These are phyloP conservation scores for Trypanosoma cruzi DNA, from an alignment of 208 protist genomes.

Conservation along the genomic window DNA sequence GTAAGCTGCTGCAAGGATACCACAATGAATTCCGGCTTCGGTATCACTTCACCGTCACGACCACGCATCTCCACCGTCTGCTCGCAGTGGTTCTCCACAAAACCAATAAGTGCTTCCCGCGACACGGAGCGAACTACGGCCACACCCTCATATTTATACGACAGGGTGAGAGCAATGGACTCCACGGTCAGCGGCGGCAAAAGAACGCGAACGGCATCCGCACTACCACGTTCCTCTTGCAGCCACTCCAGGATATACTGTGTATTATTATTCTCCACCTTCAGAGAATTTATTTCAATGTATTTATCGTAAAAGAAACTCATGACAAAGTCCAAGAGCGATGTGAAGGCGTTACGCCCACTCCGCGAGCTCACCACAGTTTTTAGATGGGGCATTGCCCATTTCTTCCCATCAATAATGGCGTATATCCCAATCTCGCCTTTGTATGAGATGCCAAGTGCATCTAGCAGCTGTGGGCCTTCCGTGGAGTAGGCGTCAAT, in stretches of 20 bases:
- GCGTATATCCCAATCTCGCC: slow-evolving; percentile 39
- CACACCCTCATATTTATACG: slow-evolving; percentile 48
- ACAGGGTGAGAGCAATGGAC: slow-evolving; percentile 57
- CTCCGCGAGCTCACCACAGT: slow-evolving; percentile 39
- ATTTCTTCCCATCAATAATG: slow-evolving; percentile 71
- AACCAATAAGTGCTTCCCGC: slow-evolving; percentile 45
- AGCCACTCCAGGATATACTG: slow-evolving; percentile 55
- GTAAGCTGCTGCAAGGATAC: slow-evolving; percentile 49
- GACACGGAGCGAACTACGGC: slow-evolving; percentile 49
- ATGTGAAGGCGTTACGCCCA: slow-evolving; percentile 32
- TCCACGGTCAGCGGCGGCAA: slow-evolving; percentile 36
- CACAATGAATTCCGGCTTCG: slow-evolving; percentile 76
- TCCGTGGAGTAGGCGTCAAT: slow-evolving; percentile 72
- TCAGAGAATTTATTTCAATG: slow-evolving; percentile 32
- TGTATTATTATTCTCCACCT: slow-evolving; percentile 24
- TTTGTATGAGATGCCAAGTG: slow-evolving; percentile 35
- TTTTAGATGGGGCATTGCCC: slow-evolving; percentile 50
- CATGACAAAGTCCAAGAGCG: slow-evolving; percentile 75
- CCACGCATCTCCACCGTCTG: slow-evolving; percentile 60
- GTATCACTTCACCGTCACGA: slow-evolving; percentile 52
- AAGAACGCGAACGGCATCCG: slow-evolving; percentile 34
- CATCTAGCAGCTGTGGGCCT: slow-evolving; percentile 36
- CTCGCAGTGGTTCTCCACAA: slow-evolving; percentile 77
- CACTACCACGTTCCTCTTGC: slow-evolving; percentile 35
- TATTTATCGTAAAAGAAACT: slow-evolving; percentile 69